phyloP scores from a whole-genome alignment of 495 filamentous ascomycete species.

The Penicillium taxi region DNA sequence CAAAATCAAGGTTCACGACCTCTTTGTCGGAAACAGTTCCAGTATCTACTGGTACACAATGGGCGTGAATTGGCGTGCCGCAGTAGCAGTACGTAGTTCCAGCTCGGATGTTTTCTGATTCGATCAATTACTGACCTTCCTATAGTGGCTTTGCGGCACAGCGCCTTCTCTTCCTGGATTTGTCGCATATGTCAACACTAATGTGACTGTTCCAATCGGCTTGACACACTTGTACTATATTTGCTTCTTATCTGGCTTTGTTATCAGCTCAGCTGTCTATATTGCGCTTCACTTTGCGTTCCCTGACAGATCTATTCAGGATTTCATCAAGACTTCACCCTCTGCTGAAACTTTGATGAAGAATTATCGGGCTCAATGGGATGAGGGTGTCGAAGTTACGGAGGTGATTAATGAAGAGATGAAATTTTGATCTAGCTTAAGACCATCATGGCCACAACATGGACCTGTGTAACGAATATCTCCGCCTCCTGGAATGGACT shows the following conservation, averaged over 20 bases:
- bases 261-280: conserved; percentile 16
- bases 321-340: conserved; percentile 15
- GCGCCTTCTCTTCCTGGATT: conserved; percentile 21
- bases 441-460: too few species aligned
- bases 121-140: not conserved
- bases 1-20: conserved; percentile 33
- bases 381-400: conserved; percentile 5
- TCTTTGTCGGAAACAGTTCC: conserved; percentile 22
- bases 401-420: not conserved
- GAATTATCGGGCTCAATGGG: conserved; percentile 15
- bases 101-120: not conserved
- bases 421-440: too few species aligned
- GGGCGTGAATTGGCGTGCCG: conserved; percentile 37
- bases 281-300: conserved; percentile 14
- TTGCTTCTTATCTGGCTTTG: conserved; percentile 17
- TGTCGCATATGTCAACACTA: conserved; percentile 14
- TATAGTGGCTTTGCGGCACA: conserved; percentile 19
- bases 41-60: conserved; percentile 36
- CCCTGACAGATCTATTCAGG: conserved; percentile 5
- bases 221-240: conserved; percentile 21
- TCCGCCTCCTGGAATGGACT: too few species aligned
- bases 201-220: conserved; percentile 14
- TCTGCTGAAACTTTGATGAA: conserved; percentile 11
- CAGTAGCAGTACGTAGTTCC: conserved; percentile 20
- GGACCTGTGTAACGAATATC: too few species aligned